phyloP scores from a whole-genome alignment of 306 rosid species.

The Cicer judaicum region DNA sequence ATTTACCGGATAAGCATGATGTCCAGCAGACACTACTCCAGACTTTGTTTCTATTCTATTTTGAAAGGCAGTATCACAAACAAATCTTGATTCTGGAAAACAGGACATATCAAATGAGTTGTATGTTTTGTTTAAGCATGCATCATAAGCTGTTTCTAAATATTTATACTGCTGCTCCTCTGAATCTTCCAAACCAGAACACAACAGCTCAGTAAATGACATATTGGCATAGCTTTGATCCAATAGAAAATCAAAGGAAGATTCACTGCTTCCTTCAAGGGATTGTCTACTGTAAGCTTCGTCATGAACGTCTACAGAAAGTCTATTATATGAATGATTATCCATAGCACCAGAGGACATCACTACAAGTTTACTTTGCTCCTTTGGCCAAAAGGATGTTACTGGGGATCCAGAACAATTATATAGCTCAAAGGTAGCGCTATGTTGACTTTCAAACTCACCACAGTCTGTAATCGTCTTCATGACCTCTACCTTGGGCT shows the following conservation, averaged over 20 bases:
- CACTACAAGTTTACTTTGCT: constrained; percentile 55
- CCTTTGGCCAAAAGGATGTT: constrained; percentile 45
- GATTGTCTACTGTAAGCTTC: constrained; percentile 45
- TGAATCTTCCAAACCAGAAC: constrained; percentile 48
- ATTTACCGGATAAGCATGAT: constrained; percentile 44
- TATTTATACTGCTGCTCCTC: constrained; percentile 44
- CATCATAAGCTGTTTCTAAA: constrained; percentile 52
- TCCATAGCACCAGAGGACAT: constrained; percentile 76
- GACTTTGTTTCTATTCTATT: constrained; percentile 50
- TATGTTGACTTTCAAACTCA: constrained; percentile 56
- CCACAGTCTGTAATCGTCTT: constrained; percentile 54
- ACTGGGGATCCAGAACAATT: constrained; percentile 55
- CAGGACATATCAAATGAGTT: constrained; percentile 57
- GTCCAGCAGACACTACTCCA: constrained; percentile 52
- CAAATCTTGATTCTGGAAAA: constrained; percentile 67
- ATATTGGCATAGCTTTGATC: constrained; percentile 45
- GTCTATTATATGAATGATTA: constrained; percentile 44
- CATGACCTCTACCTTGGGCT: constrained; percentile 60
- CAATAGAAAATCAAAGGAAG: constrained; percentile 39
- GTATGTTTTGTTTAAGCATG: constrained; percentile 49
- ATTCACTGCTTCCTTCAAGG: constrained; percentile 44
- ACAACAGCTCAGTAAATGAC: constrained; percentile 40
- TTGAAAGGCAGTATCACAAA: constrained; percentile 64
- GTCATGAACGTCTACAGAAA: constrained; percentile 36
- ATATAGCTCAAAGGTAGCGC: constrained; percentile 51